A percentile compares a stretch with the other conserved stretches of the same genome.
Conservation (phyloP, 495 filamentous ascomycete genomes). For the Daldinia loculata region DNA sequence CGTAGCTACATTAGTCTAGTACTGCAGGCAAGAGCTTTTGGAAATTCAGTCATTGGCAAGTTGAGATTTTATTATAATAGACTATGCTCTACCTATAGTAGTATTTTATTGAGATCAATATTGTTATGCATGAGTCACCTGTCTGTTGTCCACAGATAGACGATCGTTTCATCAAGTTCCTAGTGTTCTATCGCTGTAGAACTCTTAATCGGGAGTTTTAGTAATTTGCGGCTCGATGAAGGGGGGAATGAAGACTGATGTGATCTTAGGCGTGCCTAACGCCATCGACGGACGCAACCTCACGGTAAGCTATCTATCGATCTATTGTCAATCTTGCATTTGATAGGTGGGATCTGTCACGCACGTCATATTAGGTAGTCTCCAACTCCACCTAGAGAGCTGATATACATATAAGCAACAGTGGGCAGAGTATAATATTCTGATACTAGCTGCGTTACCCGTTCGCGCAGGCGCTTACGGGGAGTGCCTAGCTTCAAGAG, state of each 20-base stretch:
- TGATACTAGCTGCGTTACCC: too few species aligned
- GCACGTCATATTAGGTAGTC: conserved; percentile 42
- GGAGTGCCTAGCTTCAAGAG: too few species aligned
- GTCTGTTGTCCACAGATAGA: neutral
- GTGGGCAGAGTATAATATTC: neutral
- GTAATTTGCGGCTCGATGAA: neutral
- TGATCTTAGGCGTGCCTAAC: conserved; percentile 18
- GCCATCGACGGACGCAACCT: conserved; percentile 36
- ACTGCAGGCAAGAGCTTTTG: neutral
- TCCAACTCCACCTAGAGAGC: conserved; percentile 24
- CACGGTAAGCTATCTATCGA: conserved; percentile 26
- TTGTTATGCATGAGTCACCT: too few species aligned
- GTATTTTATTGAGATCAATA: neutral
- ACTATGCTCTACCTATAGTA: neutral
- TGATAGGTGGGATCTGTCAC: conserved; percentile 22
- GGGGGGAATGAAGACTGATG: conserved; percentile 25
- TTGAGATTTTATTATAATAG: too few species aligned
- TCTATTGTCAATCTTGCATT: neutral
- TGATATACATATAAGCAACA: conserved; percentile 11
- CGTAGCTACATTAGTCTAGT: neutral
- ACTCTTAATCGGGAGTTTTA: conserved; percentile 9
- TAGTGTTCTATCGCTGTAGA: neutral
- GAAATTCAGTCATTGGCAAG: too few species aligned
- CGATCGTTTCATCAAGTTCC: neutral
- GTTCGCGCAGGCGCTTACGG: too few species aligned